Evolutionary conservation across 148 eudicot genomes (phyloP), one percentile per base, ranked within the genome.

Genomic region (Euryodendron excelsum): DNA sequence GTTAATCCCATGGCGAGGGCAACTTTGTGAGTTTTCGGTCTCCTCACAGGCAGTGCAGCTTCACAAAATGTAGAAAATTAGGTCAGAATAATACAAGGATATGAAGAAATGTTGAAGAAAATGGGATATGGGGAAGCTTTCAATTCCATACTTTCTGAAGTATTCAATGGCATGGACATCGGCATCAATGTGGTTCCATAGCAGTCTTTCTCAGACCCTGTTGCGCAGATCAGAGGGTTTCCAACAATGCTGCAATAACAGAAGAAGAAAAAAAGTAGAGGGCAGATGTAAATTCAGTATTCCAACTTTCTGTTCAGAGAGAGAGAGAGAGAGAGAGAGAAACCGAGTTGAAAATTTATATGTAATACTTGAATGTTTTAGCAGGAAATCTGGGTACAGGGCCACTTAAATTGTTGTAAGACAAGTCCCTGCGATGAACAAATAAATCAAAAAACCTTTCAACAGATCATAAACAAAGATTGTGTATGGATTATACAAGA

Each of bases 321-420:
- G 15, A 62, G 36, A 67, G 60, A 28, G 28, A 53, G 52, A 52
- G 70, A 27, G 14, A 74, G 31, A 47, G 67, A 79, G 23, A 1
- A 9, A 45, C 20, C 15, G 1, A n/a, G 18, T 63, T 20, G n/a
- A n/a, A n/a, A n/a, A n/a, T n/a, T n/a, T n/a, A n/a, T n/a, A n/a
- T n/a, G n/a, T n/a, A n/a, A n/a, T n/a, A 86, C 94, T 82, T 91
- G 87, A 89, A 84, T 61, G 89, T 84, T 76, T 91, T 89, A 44
- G 92, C 81, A 66, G 80, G 83, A 71, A 91, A 80, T 64, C 84
- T 81, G 33, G 94, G 94, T 47, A 91, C 88, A 53, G 87, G 92
- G 59, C 88, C 89, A 74, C 87, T 89, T 81, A 91, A 87, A 80
- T 91, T 91, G 72, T 91, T 91, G 85, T 77, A 89, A 70, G 92